These are phyloP conservation scores for Lagenaria siceraria DNA, from an alignment of 306 rosid genomes.

Conservation along the genomic window DNA sequence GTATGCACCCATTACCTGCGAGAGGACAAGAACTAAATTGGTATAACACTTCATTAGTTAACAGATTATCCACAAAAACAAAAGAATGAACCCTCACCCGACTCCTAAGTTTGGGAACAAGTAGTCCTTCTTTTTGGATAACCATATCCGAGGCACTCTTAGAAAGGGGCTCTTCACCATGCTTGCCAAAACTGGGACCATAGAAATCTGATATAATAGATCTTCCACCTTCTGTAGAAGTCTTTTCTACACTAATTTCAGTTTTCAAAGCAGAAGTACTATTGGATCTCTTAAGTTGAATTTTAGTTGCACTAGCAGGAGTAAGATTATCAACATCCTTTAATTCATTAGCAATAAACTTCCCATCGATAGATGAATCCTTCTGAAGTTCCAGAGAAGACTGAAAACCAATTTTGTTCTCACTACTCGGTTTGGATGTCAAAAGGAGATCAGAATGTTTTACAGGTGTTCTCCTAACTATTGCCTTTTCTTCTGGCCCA, in stretches of 20 bases:
- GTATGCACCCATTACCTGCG: slow-evolving; percentile 90
- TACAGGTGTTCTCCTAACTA: slow-evolving; percentile 10
- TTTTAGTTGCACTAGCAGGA: slow-evolving; percentile 23
- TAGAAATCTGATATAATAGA: slow-evolving; percentile 66
- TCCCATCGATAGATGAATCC: slow-evolving; percentile 20
- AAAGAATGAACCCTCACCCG: slow-evolving; percentile 44
- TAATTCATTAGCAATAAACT: slow-evolving; percentile 25
- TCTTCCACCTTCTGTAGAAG: slow-evolving; percentile 24
- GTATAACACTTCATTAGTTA: neutral
- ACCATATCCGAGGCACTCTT: slow-evolving; percentile 52
- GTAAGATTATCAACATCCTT: slow-evolving; percentile 20
- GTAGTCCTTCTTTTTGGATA: slow-evolving; percentile 40
- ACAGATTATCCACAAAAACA: neutral
- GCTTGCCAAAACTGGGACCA: slow-evolving; percentile 44
- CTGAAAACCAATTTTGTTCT: slow-evolving; percentile 20
- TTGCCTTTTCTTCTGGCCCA: slow-evolving; percentile 26
- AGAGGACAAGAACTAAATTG: slow-evolving; percentile 12
- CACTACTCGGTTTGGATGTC: slow-evolving; percentile 21
- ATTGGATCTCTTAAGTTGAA: slow-evolving; percentile 55
- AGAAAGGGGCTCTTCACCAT: slow-evolving; percentile 27
- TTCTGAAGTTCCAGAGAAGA: slow-evolving; percentile 23
- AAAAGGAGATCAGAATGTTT: slow-evolving; percentile 23
- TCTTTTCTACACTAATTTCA: slow-evolving; percentile 26
- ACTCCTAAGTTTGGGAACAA: slow-evolving; percentile 69
- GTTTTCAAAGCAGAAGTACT: slow-evolving; percentile 55